Conservation (phyloP, 1,139 yeast species). For the Sugiyamaella xylanicola region DNA sequence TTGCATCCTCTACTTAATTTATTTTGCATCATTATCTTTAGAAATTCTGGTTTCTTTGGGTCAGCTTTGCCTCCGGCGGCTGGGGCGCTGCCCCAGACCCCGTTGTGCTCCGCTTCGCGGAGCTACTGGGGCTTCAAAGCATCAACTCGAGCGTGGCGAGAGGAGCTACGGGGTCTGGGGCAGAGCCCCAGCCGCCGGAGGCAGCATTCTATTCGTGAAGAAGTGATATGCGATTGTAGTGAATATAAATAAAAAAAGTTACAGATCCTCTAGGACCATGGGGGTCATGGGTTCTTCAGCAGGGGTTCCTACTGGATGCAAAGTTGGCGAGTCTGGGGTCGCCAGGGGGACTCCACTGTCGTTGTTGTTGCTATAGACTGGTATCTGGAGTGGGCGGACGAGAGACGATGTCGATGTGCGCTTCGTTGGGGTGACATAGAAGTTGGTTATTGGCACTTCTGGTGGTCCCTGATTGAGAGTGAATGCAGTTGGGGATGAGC, state of each 20-base stretch:
- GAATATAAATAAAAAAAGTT: background rate
- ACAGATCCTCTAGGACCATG: slow-evolving; percentile 24
- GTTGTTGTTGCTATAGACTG: background rate
- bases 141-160: background rate
- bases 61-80: background rate
- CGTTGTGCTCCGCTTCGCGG: background rate
- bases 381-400: slow-evolving; percentile 14
- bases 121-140: background rate
- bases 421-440: background rate
- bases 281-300: slow-evolving; percentile 32
- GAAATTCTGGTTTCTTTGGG: background rate
- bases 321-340: slow-evolving; percentile 27
- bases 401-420: slow-evolving; percentile 6
- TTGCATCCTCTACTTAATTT: background rate
- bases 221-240: no score
- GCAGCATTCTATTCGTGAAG: no score
- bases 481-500: slow-evolving; percentile 25
- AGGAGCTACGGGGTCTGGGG: slow-evolving; percentile 1
- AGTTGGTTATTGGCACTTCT: background rate
- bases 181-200: slow-evolving; percentile 1
- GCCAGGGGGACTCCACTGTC: background rate
- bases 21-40: background rate
- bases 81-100: background rate
- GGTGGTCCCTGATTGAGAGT: slow-evolving; percentile 19
- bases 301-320: slow-evolving; percentile 31